Evolutionary conservation across 352 stramenopile genomes (phyloP).

Genomic region (Pythium pyrilobum): DNA sequence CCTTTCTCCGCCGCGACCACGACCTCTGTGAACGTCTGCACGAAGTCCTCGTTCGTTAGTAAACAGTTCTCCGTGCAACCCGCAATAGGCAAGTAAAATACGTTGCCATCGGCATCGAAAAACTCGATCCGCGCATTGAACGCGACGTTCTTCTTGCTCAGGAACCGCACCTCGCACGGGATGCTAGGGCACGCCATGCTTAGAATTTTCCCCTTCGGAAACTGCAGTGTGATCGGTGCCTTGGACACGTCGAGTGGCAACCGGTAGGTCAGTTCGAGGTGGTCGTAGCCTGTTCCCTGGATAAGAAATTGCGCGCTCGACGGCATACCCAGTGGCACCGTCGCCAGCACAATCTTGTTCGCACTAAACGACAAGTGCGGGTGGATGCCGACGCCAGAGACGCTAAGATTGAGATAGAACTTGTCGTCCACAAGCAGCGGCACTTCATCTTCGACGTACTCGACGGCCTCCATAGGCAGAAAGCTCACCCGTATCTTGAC

Average conservation of each 20-base stretch:
- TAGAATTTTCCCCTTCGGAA: constrained; percentile 87
- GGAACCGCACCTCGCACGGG: constrained; percentile 82
- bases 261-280: constrained; percentile 85
- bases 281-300: constrained; percentile 88
- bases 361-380: constrained; percentile 90
- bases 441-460: constrained; percentile 76
- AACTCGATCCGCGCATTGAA: constrained; percentile 92
- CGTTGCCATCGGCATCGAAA: constrained; percentile 87
- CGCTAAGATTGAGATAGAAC: constrained; percentile 79
- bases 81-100: constrained; percentile 77
- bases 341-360: constrained; percentile 81
- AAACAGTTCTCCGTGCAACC: constrained; percentile 91
- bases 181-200: constrained; percentile 77
- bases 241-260: constrained; percentile 69
- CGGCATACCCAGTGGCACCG: constrained; percentile 83
- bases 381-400: constrained; percentile 84
- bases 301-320: constrained; percentile 66
- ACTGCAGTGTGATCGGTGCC: constrained; percentile 79
- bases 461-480: constrained; percentile 60
- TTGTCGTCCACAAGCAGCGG: constrained; percentile 63
- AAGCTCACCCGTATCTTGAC: constrained; percentile 85
- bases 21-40: constrained; percentile 23
- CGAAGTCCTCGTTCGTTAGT: constrained; percentile 87
- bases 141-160: constrained; percentile 77
- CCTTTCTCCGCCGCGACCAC: neutral